Percentiles rank a stretch among this genome's conserved stretches.
Conservation (phyloP, 176 grass and related monocot species). For the Musa troglodytarum region DNA sequence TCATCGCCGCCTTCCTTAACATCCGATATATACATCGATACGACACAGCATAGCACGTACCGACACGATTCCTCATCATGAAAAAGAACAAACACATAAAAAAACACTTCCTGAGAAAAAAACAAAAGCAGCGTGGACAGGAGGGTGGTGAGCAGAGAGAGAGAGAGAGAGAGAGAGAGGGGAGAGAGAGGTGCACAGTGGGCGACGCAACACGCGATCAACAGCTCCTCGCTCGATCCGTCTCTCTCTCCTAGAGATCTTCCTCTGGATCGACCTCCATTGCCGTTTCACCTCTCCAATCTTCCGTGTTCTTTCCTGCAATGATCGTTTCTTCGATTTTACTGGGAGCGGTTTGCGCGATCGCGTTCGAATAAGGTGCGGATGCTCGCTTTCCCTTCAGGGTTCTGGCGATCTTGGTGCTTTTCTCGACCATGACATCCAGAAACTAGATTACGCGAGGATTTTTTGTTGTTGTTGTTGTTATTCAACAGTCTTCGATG, state of each 20-base stretch:
- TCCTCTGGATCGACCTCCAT: background rate
- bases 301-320: background rate
- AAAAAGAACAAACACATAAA: too few species aligned
- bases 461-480: too few species aligned
- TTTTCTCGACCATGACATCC: background rate
- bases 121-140: background rate
- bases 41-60: too few species aligned
- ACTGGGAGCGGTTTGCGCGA: background rate
- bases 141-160: background rate
- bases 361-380: conserved; percentile 17
- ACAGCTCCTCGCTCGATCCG: background rate
- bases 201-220: background rate
- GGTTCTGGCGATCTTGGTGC: background rate
- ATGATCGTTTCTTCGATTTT: background rate
- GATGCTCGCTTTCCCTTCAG: background rate
- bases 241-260: background rate
- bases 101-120: background rate
- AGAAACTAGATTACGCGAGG: too few species aligned
- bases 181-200: background rate
- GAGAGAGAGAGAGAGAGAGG: background rate
- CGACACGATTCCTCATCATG: too few species aligned
- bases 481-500: too few species aligned
- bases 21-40: too few species aligned
- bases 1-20: too few species aligned
- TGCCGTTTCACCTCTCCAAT: background rate